phyloP scores from a whole-genome alignment of 2,329 filamentous ascomycete species.

The Aureobasidium uvarum region DNA sequence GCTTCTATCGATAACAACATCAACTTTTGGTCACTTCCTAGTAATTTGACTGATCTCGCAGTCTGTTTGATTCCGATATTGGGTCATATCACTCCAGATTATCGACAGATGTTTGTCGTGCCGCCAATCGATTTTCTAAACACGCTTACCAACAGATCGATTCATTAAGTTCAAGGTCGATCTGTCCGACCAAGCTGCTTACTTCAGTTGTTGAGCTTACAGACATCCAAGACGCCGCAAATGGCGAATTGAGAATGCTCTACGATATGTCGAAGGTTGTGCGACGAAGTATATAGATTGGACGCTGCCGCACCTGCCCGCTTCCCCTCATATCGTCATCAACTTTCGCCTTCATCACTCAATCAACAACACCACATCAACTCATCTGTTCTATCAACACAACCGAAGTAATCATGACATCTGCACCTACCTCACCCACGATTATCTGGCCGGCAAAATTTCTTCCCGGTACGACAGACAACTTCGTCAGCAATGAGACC shows the following conservation, averaged over 20 bases:
- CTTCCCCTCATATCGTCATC: constrained; percentile 16
- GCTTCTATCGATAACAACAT: not conserved
- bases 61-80: not conserved
- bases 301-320: not conserved
- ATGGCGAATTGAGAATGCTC: not conserved
- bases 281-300: not conserved
- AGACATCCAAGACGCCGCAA: not conserved
- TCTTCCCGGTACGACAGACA: constrained; percentile 41
- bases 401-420: not conserved
- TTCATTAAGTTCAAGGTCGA: not conserved
- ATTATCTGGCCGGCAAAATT: constrained; percentile 39
- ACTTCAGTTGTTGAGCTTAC: not conserved
- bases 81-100: not conserved
- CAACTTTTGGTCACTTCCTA: too few species aligned
- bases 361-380: not conserved
- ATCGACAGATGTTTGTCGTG: not conserved
- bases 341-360: not conserved
- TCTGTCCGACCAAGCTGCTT: not conserved
- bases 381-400: not conserved
- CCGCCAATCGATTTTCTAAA: not conserved
- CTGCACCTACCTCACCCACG: constrained; percentile 29
- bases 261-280: not conserved
- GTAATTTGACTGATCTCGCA: too few species aligned
- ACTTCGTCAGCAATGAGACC: constrained; percentile 41
- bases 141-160: not conserved